Percentiles rank a stretch among this genome's conserved stretches.
phyloP scores from a whole-genome alignment of 1,139 yeast genomes.

The Eremothecium coryli region DNA sequence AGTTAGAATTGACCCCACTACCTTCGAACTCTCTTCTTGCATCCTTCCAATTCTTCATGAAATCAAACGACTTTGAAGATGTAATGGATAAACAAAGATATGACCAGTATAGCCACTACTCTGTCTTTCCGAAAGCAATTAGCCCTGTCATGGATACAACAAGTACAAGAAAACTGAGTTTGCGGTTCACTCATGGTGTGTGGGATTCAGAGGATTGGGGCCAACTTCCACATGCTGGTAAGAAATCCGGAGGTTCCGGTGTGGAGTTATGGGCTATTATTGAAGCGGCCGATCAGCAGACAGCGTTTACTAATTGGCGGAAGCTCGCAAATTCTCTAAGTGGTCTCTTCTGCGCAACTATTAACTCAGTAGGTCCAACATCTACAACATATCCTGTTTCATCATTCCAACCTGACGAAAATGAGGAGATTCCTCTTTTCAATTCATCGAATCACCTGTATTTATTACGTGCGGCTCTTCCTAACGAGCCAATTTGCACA shows the following conservation, averaged over 20 bases:
- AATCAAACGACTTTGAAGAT: slow-evolving; percentile 39
- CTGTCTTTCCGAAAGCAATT: slow-evolving; percentile 69
- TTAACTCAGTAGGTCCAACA: slow-evolving; percentile 75
- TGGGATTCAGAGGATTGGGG: slow-evolving; percentile 95
- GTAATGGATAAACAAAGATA: slow-evolving; percentile 21
- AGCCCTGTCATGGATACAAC: slow-evolving; percentile 69
- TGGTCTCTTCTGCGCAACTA: slow-evolving; percentile 91
- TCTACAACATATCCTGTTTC: slow-evolving; percentile 66
- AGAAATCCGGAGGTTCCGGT: slow-evolving; percentile 82
- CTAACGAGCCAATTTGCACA: slow-evolving; percentile 94
- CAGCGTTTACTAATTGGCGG: slow-evolving; percentile 62
- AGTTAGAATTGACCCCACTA: slow-evolving; percentile 53
- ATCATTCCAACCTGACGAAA: slow-evolving; percentile 34
- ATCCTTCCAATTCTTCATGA: slow-evolving; percentile 48
- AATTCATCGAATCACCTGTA: slow-evolving; percentile 35
- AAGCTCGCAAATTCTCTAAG: slow-evolving; percentile 66
- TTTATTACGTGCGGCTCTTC: slow-evolving; percentile 75
- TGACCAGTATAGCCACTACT: slow-evolving; percentile 43
- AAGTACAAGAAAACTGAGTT: slow-evolving; percentile 63
- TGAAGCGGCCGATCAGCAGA: slow-evolving; percentile 48
- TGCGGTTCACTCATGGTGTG: slow-evolving; percentile 89
- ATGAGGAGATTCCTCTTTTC: slow-evolving; percentile 22
- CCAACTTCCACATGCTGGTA: slow-evolving; percentile 61
- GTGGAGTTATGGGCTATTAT: slow-evolving; percentile 87
- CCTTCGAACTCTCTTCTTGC: slow-evolving; percentile 61